Base-by-base conservation (phyloP, 164 flowering plant genomes). In the Magnolia kwangsiensis region DNA sequence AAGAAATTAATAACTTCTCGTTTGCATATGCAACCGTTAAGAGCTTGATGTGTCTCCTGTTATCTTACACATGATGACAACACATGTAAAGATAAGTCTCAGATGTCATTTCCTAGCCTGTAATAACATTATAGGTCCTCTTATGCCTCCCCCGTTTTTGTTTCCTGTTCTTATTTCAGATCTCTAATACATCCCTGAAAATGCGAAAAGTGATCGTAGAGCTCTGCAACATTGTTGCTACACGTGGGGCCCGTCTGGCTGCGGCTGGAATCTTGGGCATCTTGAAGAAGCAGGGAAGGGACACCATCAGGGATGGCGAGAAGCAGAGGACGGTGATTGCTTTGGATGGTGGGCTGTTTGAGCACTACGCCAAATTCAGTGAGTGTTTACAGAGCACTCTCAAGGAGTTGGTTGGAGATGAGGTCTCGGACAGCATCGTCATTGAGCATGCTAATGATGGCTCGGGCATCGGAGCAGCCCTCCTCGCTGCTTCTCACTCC, bases 261-360 rank as follows among this genome's bases (percentile, higher is more conserved):
- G 97, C 99, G 16, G 97, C 98, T 49, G 99, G 98, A n/a, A 87
- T 94, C 78, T 65, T 87, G 13, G 98, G 98, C 50, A 89, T 96
- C 78, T 73, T 96, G 67, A 91, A 96, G 88, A 96, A 96, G 79
- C 50, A 89, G 76, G 98, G 98, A 72, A 85, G 90, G 80, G 98
- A 94, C 76, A 82, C 86, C 0, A 24, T 83, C 3, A 85, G 63
- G 72, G 90, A 83, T 13, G 91, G 87, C 13, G 91, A 88, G 71
- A 84, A 84, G 74, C 89, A 85, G 83, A 90, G 69, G 72, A 86
- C 93, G 7, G 95, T 91, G 8, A 79, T 96, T 75, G 92, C 99
- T 1, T 24, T 96, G 79, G 99, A 96, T 77, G 99, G 99, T 3
- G 98, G 96, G 2, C 75, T 96, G 64, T 93, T 72, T 80, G 98